Conservation (phyloP, 179 eudicot species). For the Pouteria campechiana region DNA sequence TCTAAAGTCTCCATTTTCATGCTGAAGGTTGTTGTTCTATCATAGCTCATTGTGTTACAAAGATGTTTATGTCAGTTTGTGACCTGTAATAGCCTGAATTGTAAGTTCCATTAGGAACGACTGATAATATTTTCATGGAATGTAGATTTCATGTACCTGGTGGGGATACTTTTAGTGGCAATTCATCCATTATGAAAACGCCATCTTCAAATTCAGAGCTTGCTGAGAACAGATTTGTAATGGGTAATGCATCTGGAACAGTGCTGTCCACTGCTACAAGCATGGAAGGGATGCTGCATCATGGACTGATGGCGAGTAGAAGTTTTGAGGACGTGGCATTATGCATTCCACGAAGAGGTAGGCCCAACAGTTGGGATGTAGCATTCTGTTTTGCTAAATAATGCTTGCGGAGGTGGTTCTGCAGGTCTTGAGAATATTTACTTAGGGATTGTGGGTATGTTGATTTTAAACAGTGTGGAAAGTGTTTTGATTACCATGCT, state of each 20-base stretch:
- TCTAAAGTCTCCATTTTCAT: too few relatives aligned
- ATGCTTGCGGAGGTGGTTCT: constrained; percentile 42
- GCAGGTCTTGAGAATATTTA: constrained; percentile 53
- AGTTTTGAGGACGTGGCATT: constrained; percentile 21
- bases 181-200: constrained; percentile 15
- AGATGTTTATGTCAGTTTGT: too few relatives aligned
- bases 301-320: constrained; percentile 14
- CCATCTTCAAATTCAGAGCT: constrained; percentile 17
- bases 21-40: too few relatives aligned
- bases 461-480: constrained; percentile 48
- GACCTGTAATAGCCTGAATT: too few relatives aligned
- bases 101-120: too few relatives aligned
- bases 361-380: too few relatives aligned
- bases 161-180: constrained; percentile 21
- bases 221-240: constrained; percentile 17
- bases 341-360: background rate
- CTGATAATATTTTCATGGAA: background rate
- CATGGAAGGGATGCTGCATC: constrained; percentile 22
- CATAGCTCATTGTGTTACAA: too few relatives aligned
- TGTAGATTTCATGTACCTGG: constrained; percentile 17
- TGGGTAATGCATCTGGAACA: constrained; percentile 21
- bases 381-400: too few relatives aligned
- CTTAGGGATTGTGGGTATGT: constrained; percentile 67
- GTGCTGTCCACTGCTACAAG: constrained; percentile 21
- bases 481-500: constrained; percentile 40